A percentile compares a stretch with the other conserved stretches of the same genome.
Conservation (phyloP, 148 eudicot species). For the Nepenthes mirabilis region DNA sequence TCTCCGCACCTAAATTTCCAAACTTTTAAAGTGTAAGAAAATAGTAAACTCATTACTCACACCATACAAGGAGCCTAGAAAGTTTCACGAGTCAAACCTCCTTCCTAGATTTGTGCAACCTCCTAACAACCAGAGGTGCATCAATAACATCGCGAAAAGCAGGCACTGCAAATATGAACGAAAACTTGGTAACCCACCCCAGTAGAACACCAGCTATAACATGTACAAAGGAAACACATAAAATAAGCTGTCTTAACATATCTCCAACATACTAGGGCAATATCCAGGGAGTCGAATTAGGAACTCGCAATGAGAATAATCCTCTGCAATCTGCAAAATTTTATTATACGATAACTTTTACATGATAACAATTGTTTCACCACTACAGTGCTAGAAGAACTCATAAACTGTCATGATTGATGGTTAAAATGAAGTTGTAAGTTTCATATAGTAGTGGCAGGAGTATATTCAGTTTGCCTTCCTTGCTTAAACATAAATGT, state of each 20-base stretch:
- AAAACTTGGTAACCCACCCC: not conserved
- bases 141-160: conserved; percentile 95
- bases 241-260: conserved; percentile 4
- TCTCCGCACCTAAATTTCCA: conserved; percentile 43
- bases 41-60: not conserved
- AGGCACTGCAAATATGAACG: conserved; percentile 54
- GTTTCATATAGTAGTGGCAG: no score
- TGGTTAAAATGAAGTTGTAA: no score
- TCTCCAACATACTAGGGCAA: conserved; percentile 73
- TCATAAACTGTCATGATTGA: not conserved
- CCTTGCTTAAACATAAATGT: no score
- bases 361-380: not conserved
- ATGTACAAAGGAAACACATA: not conserved
- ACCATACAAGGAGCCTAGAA: conserved; percentile 1
- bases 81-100: conserved; percentile 36
- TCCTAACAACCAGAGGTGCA: conserved; percentile 92
- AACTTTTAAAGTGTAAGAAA: not conserved
- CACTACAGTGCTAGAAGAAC: not conserved
- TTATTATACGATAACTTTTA: not conserved
- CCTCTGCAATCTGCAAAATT: conserved; percentile 80
- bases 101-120: conserved; percentile 79
- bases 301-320: conserved; percentile 92
- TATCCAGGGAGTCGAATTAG: conserved; percentile 98
- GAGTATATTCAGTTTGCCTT: no score
- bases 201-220: not conserved